Base-by-base conservation (phyloP, 371 early-diverging fungal species). In the Smittium culicis region DNA sequence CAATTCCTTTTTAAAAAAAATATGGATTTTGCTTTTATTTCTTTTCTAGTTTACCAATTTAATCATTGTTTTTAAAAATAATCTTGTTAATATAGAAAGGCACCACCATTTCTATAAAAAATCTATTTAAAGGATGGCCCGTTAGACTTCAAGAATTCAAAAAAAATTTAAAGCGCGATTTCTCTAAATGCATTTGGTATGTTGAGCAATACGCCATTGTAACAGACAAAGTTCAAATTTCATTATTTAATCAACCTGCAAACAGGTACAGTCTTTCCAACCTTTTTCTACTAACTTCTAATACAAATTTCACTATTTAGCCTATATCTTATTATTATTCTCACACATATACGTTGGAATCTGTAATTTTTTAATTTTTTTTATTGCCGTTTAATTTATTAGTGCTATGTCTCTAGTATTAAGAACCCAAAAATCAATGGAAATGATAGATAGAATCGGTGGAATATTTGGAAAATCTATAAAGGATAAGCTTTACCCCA, bases 181-280 rank as follows among this genome's bases (percentile, higher is more conserved):
- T 85, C 67, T 73, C 80, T 0, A 87, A 89, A 65, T 85, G 91
- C 32, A 70, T 96, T 28, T 81, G 82, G 1, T 70, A 92, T n/a
- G 68, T 96, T 28, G 92, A 98, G 73, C 86, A 87, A 1, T 98
- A 95, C 70, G 90, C 89, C 0, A 74, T 96, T 16, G 85, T 91
- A 25, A 77, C 81, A 25, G 76, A 77, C 27, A 78, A 80, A 17
- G 83, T 88, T n/a, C 81, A 86, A 33, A 77, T 97, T 16, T 77
- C 80, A 0, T 79, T 84, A 20, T 72, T 74, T n/a, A 88, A 88
- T 76, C 87, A 88, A 67, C 64, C 76, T 1, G 74, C 78, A 1
- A 85, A 87, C 68, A 83, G 85, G 84, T 87, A 54, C n/a, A n/a
- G n/a, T n/a, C n/a, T n/a, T n/a, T n/a, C 1, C 34, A 11, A 16